Evolutionary conservation across 2,329 filamentous ascomycete genomes (phyloP).

Genomic region (Massarina eburnea): DNA sequence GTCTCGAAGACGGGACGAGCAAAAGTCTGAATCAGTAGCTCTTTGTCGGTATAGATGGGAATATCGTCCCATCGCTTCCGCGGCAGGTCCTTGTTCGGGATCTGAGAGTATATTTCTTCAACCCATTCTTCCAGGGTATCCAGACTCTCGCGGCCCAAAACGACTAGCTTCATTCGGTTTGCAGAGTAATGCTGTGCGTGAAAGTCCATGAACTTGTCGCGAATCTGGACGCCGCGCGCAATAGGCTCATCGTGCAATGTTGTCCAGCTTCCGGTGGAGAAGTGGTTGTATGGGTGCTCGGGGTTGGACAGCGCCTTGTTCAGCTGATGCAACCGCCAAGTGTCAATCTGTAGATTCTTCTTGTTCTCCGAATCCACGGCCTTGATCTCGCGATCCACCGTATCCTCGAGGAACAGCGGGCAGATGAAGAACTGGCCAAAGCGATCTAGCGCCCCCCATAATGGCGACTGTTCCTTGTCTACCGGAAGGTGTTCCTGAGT

Average conservation of each 20-base stretch:
- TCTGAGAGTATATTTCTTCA: constrained; percentile 75
- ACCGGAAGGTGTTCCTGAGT: constrained; percentile 40
- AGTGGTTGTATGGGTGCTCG: constrained; percentile 85
- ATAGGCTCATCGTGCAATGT: constrained; percentile 83
- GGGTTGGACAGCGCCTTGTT: constrained; percentile 87
- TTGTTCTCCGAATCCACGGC: constrained; percentile 97
- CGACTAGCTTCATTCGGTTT: constrained; percentile 89
- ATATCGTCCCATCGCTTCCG: constrained; percentile 68
- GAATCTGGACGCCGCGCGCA: constrained; percentile 76
- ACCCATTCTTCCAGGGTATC: constrained; percentile 85
- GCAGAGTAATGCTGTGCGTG: constrained; percentile 88
- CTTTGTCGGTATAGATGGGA: constrained; percentile 59
- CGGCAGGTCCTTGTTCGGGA: constrained; percentile 78
- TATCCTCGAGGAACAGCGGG: constrained; percentile 81
- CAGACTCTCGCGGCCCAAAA: constrained; percentile 78
- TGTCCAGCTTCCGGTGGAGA: constrained; percentile 86
- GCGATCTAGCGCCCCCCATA: constrained; percentile 82
- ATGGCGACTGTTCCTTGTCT: constrained; percentile 54
- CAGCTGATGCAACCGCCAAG: constrained; percentile 84
- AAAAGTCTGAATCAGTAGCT: constrained; percentile 73
- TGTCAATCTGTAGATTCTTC: constrained; percentile 91
- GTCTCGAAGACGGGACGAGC: constrained; percentile 91
- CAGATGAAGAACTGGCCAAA: constrained; percentile 94
- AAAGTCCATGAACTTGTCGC: constrained; percentile 90
- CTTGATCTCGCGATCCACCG: constrained; percentile 80